phyloP scores from a whole-genome alignment of 75 land plant genomes.

The Ceratopteris richardii region DNA sequence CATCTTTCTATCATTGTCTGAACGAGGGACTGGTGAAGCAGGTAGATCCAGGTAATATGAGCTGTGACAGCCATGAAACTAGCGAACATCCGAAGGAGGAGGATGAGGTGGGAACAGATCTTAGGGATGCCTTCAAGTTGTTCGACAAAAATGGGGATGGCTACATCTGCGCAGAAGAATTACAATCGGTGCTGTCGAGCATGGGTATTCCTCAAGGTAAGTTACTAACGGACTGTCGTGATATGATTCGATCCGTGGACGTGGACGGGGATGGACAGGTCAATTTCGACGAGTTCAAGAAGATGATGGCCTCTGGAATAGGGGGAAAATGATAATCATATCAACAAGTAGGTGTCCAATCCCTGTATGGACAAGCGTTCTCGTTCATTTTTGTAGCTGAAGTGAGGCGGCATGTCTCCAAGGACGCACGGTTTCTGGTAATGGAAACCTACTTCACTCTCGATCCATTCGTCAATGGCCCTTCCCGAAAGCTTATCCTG shows the following conservation, averaged over 20 bases:
- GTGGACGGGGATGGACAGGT: slow-evolving; percentile 63
- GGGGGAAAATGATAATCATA: slow-evolving; percentile 1
- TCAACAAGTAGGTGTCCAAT: slow-evolving; percentile 14
- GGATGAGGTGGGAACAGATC: slow-evolving; percentile 10
- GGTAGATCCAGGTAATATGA: slow-evolving; percentile 9
- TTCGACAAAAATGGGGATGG: slow-evolving; percentile 69
- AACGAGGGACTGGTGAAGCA: neutral
- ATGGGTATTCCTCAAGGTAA: slow-evolving; percentile 37
- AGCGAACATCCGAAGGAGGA: neutral
- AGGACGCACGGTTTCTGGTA: too few species aligned
- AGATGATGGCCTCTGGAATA: slow-evolving; percentile 39
- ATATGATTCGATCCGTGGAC: slow-evolving; percentile 67
- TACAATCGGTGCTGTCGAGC: slow-evolving; percentile 45
- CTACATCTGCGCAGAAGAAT: slow-evolving; percentile 59
- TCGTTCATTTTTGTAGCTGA: too few species aligned
- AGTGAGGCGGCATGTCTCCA: too few species aligned
- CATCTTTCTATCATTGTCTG: slow-evolving; percentile 1
- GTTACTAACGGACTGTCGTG: slow-evolving; percentile 36
- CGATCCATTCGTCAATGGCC: too few species aligned
- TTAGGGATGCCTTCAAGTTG: slow-evolving; percentile 52
- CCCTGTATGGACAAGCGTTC: too few species aligned
- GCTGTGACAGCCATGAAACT: neutral
- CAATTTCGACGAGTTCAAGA: slow-evolving; percentile 66
- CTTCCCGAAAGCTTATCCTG: too few species aligned
- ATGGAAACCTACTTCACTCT: too few species aligned